phyloP scores from a whole-genome alignment of 2,329 filamentous ascomycete genomes.

The Alternaria atra region DNA sequence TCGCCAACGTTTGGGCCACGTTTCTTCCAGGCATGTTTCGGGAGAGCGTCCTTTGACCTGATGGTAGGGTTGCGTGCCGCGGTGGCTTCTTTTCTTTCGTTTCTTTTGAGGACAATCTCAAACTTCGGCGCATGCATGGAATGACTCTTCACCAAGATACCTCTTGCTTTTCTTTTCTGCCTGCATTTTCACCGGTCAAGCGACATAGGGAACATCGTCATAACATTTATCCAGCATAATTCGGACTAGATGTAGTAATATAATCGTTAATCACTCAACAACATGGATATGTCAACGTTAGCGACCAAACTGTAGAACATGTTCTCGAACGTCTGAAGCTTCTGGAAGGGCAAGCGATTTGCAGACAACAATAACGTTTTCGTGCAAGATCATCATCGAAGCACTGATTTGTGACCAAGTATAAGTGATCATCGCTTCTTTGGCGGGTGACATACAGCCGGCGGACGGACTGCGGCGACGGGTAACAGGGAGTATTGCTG shows the following conservation, averaged over 20 bases:
- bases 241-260: constrained; percentile 6
- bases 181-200: neutral
- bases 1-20: neutral
- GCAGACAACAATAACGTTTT: neutral
- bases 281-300: neutral
- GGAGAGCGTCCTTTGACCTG: constrained; percentile 5
- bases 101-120: neutral
- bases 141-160: constrained; percentile 31
- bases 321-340: constrained; percentile 2
- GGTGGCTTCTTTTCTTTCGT: constrained; percentile 7
- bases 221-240: constrained; percentile 6
- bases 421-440: constrained; percentile 3
- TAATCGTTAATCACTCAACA: constrained; percentile 6
- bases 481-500: constrained; percentile 4
- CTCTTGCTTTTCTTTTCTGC: constrained; percentile 25
- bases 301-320: neutral
- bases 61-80: constrained; percentile 11
- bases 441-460: constrained; percentile 3
- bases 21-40: constrained; percentile 1
- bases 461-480: constrained; percentile 4
- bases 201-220: constrained; percentile 6
- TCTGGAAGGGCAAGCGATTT: neutral
- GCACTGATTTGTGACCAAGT: neutral
- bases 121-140: constrained; percentile 19
- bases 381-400: neutral